Evolutionary conservation across 139 green algal species (phyloP).

Genomic region (Eudorina sp.): DNA sequence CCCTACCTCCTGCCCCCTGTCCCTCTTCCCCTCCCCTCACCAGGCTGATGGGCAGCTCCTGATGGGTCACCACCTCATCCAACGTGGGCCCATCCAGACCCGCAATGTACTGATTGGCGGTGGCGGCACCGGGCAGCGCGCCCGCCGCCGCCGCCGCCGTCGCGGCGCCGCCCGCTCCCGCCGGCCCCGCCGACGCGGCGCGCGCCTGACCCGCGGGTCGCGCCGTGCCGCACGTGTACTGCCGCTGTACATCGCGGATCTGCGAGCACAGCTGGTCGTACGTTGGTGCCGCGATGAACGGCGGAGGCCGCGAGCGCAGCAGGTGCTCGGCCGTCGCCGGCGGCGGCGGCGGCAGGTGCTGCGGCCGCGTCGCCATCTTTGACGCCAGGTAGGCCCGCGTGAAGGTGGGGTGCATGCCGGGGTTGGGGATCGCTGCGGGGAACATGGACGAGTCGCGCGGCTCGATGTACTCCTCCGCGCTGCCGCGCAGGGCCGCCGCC

Average conservation of each 20-base stretch:
- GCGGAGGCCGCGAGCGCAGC: constrained; percentile 45
- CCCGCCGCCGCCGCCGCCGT: not conserved
- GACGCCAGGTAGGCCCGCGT: constrained; percentile 29
- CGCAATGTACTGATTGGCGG: constrained; percentile 52
- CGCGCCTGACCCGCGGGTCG: not conserved
- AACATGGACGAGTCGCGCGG: constrained; percentile 13
- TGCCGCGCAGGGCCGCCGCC: not conserved
- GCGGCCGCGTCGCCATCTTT: constrained; percentile 31
- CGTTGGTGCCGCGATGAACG: constrained; percentile 42
- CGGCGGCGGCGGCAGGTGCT: constrained; percentile 47
- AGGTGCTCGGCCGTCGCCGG: constrained; percentile 57
- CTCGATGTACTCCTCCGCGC: not conserved
- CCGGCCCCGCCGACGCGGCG: not conserved
- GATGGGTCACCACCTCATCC: constrained; percentile 53
- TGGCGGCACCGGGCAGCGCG: not conserved
- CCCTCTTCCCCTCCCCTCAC: constrained; percentile 26
- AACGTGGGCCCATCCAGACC: constrained; percentile 61
- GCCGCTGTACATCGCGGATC: constrained; percentile 65
- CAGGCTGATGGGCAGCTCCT: constrained; percentile 57
- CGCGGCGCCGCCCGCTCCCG: not conserved
- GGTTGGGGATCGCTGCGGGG: constrained; percentile 7
- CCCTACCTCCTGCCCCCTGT: not conserved
- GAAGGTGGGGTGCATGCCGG: constrained; percentile 43
- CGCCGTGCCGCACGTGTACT: constrained; percentile 61
- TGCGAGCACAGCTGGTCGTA: constrained; percentile 58